Base-by-base conservation (phyloP, 495 filamentous ascomycete species). In the Aspergillus ellipticus region DNA sequence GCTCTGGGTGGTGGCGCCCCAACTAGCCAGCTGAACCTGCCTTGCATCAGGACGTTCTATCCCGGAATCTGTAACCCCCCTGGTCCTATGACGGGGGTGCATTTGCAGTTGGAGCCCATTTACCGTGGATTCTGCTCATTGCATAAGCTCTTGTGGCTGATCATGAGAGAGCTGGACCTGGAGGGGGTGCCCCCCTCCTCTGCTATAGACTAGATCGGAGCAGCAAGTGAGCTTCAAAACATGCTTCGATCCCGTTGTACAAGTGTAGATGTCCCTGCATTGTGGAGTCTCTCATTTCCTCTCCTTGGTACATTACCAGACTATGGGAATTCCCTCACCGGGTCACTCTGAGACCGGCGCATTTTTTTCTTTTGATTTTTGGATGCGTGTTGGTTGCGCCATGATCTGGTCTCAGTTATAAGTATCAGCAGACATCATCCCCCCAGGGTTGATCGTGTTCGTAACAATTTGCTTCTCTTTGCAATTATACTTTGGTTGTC, bases 21-120 rank as follows among this genome's bases (percentile, higher is more conserved):
- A 42, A 28, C 56, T 55, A 51, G 53, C 51, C 65, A 73, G 70
- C 70, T 73, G 70, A 73, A 73, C 63, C 50, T 49, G 35, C 48
- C 56, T 45, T 47, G 47, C 45, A 41, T 53, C 33, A 55, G 46
- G 53, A 60, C 58, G 45, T 65, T 55, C 53, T 28, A 42, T 58
- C 46, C 54, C 54, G 50, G 29, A 43, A 57, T 61, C 55, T 57
- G 47, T 29, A 56, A 42, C 51, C 47, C 41, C 42, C 47, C 35
- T 55, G 46, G 46, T 53, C 54, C 62, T 59, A 55, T 51, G 17
- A 57, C 57, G 42, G 56, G n/a, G 49, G 37, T 49, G 19, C 49
- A 55, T 50, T 47, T 48, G 43, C 26, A 37, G 33, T 49, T 42
- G 29, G 46, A 42, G 6, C 24, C 31, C 26, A 8, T 17, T 55